These are phyloP conservation scores for Picea engelmannii DNA, from an alignment of 83 land plant species.

Conservation along the genomic window DNA sequence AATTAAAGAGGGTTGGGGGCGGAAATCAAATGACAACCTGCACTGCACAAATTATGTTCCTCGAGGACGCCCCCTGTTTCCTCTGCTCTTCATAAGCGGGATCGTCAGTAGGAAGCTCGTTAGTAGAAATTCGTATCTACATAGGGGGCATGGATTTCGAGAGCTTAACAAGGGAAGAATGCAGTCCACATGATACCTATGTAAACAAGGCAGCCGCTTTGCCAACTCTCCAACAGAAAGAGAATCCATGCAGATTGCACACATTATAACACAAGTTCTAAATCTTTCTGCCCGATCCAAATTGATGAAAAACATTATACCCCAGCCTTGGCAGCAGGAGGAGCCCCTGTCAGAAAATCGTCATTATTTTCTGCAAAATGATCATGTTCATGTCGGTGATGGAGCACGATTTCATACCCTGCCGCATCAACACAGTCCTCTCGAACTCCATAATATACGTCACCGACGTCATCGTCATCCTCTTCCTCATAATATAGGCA, in stretches of 20 bases:
- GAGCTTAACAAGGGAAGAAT: constrained; percentile 73
- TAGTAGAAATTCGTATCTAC: too few relatives aligned
- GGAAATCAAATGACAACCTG: neutral
- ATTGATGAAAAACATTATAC: constrained; percentile 5
- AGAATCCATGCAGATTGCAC: too few relatives aligned
- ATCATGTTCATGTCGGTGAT: constrained; percentile 3
- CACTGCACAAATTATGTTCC: constrained; percentile 8
- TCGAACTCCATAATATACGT: constrained; percentile 32
- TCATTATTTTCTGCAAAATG: constrained; percentile 59
- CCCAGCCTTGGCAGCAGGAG: constrained; percentile 64
- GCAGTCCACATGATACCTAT: constrained; percentile 69
- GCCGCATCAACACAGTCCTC: constrained; percentile 55
- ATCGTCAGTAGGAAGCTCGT: constrained; percentile 80
- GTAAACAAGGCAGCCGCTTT: constrained; percentile 61
- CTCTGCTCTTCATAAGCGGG: constrained; percentile 62
- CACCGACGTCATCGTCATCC: constrained; percentile 20
- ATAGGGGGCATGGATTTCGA: constrained; percentile 78
- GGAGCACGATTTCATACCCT: constrained; percentile 57
- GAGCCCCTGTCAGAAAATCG: constrained; percentile 37
- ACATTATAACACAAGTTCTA: too few relatives aligned
- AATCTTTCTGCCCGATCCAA: too few relatives aligned
- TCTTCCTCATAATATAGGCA: neutral
- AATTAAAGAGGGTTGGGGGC: too few relatives aligned
- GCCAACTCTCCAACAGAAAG: too few relatives aligned
- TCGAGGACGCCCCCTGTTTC: constrained; percentile 15